Evolutionary conservation across 2,329 filamentous ascomycete species (phyloP).

Genomic region (Colletotrichum melonis): DNA sequence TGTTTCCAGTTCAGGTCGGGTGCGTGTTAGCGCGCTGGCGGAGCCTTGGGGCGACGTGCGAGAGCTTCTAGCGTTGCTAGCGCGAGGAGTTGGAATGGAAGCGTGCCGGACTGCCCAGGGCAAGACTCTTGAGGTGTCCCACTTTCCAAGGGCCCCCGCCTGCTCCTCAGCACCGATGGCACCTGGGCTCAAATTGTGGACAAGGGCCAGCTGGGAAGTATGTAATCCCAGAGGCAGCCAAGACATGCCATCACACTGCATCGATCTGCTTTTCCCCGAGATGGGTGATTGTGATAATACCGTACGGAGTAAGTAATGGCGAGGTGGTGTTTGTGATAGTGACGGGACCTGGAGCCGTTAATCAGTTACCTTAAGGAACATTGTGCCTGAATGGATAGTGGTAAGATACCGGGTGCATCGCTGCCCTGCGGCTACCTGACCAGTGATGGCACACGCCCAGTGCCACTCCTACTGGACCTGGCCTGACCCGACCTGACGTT

Average conservation of each 20-base stretch:
- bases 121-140: neutral
- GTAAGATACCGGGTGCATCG: neutral
- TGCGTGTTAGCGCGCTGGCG: slow-evolving; percentile 2
- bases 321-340: neutral
- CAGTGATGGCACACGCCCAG: neutral
- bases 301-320: neutral
- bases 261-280: slow-evolving; percentile 1
- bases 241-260: neutral
- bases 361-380: too few species aligned
- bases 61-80: slow-evolving; percentile 14
- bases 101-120: neutral
- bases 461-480: neutral
- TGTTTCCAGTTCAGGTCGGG: slow-evolving; percentile 32
- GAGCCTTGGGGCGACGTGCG: neutral
- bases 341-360: neutral
- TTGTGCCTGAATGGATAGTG: neutral
- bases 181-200: neutral
- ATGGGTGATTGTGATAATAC: neutral
- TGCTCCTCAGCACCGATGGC: neutral
- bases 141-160: neutral
- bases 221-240: neutral
- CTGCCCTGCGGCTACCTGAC: slow-evolving; percentile 20
- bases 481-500: neutral
- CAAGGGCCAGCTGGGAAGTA: neutral
- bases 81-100: neutral